These are phyloP conservation scores for Achaetomiella virescens DNA, from an alignment of 495 filamentous ascomycete genomes.

Conservation along the genomic window DNA sequence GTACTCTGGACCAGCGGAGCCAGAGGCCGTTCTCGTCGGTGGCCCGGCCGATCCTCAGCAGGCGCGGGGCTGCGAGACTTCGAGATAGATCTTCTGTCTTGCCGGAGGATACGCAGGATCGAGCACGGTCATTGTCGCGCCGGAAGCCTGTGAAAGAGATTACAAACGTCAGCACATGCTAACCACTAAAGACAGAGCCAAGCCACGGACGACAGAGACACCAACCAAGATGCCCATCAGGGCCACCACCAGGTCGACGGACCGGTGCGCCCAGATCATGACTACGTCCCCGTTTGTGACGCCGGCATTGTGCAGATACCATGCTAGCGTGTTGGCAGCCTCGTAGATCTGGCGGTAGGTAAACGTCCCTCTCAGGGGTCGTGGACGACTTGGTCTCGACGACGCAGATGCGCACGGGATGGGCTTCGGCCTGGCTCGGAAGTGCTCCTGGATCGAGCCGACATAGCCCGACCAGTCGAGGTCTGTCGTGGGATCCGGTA, in stretches of 20 bases:
- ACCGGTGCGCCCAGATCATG: slow-evolving; percentile 85
- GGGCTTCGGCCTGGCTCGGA: slow-evolving; percentile 56
- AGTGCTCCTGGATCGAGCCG: slow-evolving; percentile 46
- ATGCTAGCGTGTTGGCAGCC: slow-evolving; percentile 72
- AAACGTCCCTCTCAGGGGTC: slow-evolving; percentile 58
- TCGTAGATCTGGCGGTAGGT: slow-evolving; percentile 87
- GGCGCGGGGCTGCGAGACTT: slow-evolving; percentile 77
- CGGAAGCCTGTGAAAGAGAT: slow-evolving; percentile 40
- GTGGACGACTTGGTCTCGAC: slow-evolving; percentile 67
- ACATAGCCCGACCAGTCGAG: slow-evolving; percentile 78
- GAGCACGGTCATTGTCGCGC: slow-evolving; percentile 73
- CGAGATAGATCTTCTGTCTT: slow-evolving; percentile 83
- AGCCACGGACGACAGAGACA: background rate
- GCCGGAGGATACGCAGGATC: slow-evolving; percentile 86
- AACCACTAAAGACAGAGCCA: background rate
- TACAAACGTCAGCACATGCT: slow-evolving; percentile 3
- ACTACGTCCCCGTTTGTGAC: slow-evolving; percentile 79
- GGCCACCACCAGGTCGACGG: slow-evolving; percentile 64
- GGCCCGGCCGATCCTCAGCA: slow-evolving; percentile 77
- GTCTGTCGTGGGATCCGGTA: slow-evolving; percentile 71
- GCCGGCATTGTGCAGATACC: slow-evolving; percentile 68
- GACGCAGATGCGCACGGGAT: slow-evolving; percentile 76
- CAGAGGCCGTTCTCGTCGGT: slow-evolving; percentile 67
- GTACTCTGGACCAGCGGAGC: slow-evolving; percentile 64
- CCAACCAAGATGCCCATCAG: slow-evolving; percentile 53